phyloP scores from a whole-genome alignment of 2,329 filamentous ascomycete genomes.

The Aureobasidium sp. region DNA sequence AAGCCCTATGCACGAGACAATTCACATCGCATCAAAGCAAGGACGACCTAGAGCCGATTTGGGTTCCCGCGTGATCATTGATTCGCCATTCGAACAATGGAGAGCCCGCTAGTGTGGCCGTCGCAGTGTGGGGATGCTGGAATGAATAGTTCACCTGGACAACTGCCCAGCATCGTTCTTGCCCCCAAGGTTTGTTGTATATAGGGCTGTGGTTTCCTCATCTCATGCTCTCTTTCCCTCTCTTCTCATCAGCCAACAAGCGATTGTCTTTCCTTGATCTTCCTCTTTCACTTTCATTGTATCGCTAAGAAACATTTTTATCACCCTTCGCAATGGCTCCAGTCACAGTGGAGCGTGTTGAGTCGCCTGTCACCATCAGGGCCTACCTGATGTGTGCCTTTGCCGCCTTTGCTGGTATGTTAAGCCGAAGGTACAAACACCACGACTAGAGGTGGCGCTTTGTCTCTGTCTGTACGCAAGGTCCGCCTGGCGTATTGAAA shows the following conservation, averaged over 20 bases:
- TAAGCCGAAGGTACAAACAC: too few relatives aligned
- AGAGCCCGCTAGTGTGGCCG: neutral
- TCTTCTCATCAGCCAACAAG: neutral
- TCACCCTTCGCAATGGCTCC: slow-evolving; percentile 12
- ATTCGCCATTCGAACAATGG: slow-evolving; percentile 8
- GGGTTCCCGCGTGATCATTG: neutral
- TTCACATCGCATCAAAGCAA: neutral
- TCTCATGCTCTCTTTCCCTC: neutral
- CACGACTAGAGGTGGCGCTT: too few relatives aligned
- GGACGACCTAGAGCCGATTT: neutral
- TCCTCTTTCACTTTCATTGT: slow-evolving; percentile 1
- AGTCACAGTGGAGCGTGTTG: slow-evolving; percentile 20
- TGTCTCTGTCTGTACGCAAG: too few relatives aligned
- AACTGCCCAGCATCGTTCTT: neutral
- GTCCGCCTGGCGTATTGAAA: too few relatives aligned
- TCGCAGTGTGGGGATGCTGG: neutral
- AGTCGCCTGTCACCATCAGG: slow-evolving; percentile 29
- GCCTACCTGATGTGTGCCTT: slow-evolving; percentile 54
- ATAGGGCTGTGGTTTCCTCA: slow-evolving; percentile 1
- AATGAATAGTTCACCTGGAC: slow-evolving; percentile 7
- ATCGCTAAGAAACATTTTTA: neutral
- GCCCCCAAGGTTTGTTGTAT: neutral
- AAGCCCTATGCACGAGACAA: slow-evolving; percentile 9
- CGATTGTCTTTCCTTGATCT: neutral
- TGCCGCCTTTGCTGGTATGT: slow-evolving; percentile 46